Evolutionary conservation across 2,329 filamentous ascomycete species (phyloP).

Genomic region (Rutstroemia sydowiana): DNA sequence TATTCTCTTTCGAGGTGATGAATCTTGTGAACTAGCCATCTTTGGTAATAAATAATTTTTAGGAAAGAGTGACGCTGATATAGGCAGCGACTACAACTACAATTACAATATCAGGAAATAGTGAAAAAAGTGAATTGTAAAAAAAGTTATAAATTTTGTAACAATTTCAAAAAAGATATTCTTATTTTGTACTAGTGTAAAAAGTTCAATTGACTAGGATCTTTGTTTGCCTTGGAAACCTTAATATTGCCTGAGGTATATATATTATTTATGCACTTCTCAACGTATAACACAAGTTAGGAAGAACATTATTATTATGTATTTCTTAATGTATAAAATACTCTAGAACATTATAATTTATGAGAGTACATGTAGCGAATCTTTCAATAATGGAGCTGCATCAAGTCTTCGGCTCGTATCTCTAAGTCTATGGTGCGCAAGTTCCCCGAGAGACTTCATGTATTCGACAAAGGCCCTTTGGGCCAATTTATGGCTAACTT

Average conservation of each 20-base stretch:
- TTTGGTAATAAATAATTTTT: constrained; percentile 6
- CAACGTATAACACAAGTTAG: too few relatives aligned
- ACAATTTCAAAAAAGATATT: background rate
- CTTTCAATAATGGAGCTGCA: background rate
- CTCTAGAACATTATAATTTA: too few relatives aligned
- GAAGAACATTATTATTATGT: too few relatives aligned
- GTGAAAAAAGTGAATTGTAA: background rate
- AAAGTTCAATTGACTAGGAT: background rate
- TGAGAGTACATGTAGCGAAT: background rate
- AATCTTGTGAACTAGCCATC: constrained; percentile 16
- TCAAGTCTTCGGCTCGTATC: constrained; percentile 4
- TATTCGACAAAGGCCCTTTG: constrained; percentile 6
- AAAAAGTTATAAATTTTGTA: background rate
- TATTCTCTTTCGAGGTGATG: constrained; percentile 18
- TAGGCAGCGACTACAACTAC: too few relatives aligned
- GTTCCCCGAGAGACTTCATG: constrained; percentile 6
- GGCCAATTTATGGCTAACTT: constrained; percentile 12
- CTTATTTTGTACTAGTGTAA: background rate
- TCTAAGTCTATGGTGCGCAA: background rate
- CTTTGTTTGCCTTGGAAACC: too few relatives aligned
- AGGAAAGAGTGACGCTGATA: background rate
- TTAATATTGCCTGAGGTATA: too few relatives aligned
- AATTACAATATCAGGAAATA: background rate
- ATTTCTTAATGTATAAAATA: background rate
- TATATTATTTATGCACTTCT: background rate